These are phyloP conservation scores for Curvularia verruculosa DNA, from an alignment of 2,329 filamentous ascomycete genomes.

Conservation along the genomic window DNA sequence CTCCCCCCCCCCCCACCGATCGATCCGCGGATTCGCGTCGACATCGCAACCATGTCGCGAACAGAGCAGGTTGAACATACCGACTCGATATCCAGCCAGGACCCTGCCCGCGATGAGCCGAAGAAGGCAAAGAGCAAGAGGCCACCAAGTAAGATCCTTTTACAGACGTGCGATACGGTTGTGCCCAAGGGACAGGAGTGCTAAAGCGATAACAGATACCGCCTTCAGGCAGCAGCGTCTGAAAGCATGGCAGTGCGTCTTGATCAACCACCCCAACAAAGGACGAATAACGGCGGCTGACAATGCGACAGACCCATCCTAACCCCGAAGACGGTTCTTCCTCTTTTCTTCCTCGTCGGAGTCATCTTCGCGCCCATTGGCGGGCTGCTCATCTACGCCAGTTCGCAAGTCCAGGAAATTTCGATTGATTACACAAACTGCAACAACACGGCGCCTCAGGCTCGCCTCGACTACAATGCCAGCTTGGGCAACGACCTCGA, in stretches of 20 bases:
- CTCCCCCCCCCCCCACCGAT: slow-evolving; percentile 22
- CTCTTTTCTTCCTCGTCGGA: slow-evolving; percentile 88
- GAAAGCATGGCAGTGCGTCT: slow-evolving; percentile 97
- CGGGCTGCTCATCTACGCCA: slow-evolving; percentile 84
- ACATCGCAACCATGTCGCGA: slow-evolving; percentile 52
- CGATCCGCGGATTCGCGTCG: slow-evolving; percentile 40
- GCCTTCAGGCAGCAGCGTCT: slow-evolving; percentile 95
- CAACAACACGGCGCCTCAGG: slow-evolving; percentile 59
- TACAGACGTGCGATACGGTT: slow-evolving; percentile 4
- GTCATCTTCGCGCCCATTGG: slow-evolving; percentile 94
- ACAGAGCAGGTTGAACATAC: slow-evolving; percentile 51
- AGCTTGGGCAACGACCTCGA: slow-evolving; percentile 43
- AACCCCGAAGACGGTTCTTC: slow-evolving; percentile 90
- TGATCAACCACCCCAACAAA: background rate
- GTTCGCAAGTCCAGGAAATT: slow-evolving; percentile 87
- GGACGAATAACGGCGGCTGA: slow-evolving; percentile 43
- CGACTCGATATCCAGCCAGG: slow-evolving; percentile 53
- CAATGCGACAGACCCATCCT: slow-evolving; percentile 75
- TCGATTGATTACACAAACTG: slow-evolving; percentile 90
- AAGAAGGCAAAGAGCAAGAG: slow-evolving; percentile 85
- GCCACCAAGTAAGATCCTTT: slow-evolving; percentile 74
- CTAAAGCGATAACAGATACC: slow-evolving; percentile 68
- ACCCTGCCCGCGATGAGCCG: slow-evolving; percentile 47
- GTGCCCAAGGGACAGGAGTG: slow-evolving; percentile 15
- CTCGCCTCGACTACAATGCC: slow-evolving; percentile 24